phyloP scores from a whole-genome alignment of 1,139 yeast genomes.

The Lodderomyces theae region DNA sequence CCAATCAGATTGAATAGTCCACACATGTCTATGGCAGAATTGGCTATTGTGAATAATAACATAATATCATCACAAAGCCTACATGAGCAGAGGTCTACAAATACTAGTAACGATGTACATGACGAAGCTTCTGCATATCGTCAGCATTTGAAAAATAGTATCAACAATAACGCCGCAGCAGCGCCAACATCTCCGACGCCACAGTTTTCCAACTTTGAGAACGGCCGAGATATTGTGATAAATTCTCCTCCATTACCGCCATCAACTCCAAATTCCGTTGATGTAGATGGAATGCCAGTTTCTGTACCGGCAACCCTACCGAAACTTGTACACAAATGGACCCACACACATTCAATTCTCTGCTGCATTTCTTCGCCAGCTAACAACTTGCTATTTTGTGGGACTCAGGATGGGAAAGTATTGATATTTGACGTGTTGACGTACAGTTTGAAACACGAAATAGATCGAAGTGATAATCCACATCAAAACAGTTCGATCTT shows the following conservation, averaged over 20 bases:
- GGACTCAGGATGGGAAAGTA: conserved; percentile 89
- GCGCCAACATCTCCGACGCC: conserved; percentile 5
- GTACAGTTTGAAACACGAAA: conserved; percentile 49
- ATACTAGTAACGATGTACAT: neutral
- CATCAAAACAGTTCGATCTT: conserved; percentile 76
- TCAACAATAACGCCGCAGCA: neutral
- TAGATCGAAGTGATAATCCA: conserved; percentile 22
- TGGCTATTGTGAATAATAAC: conserved; percentile 4
- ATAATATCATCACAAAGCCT: neutral
- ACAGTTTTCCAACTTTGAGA: conserved; percentile 9
- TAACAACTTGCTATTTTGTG: conserved; percentile 68
- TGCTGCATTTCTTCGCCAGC: conserved; percentile 68
- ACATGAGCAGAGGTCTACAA: neutral
- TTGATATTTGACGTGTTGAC: conserved; percentile 67
- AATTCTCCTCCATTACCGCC: conserved; percentile 14
- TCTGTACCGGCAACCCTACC: conserved; percentile 16
- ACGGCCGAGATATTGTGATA: conserved; percentile 10
- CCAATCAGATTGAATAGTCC: conserved; percentile 25
- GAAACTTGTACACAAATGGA: conserved; percentile 68
- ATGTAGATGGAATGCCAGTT: conserved; percentile 8
- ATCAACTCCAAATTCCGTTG: conserved; percentile 6
- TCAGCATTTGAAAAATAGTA: neutral
- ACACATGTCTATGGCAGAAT: conserved; percentile 13
- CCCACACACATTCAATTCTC: conserved; percentile 68
- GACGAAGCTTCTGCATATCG: neutral